Conservation (phyloP, 2,329 filamentous ascomycete genomes). For the Ophiosphaerella herpotricha region DNA sequence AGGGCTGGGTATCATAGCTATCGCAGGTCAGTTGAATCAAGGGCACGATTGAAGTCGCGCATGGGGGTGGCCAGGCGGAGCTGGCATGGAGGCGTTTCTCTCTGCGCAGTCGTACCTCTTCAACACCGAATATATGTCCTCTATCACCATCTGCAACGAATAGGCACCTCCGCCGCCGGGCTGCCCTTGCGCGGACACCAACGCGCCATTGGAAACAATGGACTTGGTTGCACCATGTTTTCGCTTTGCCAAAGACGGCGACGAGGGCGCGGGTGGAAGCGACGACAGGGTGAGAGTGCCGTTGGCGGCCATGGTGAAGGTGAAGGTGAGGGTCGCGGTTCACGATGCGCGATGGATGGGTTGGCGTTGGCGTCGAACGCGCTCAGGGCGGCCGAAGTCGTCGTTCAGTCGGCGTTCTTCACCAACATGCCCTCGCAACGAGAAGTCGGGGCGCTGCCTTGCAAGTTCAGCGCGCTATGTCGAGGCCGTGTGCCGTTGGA, state of each 20-base stretch:
- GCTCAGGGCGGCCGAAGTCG: slow-evolving; percentile 35
- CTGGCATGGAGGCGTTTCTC: background rate
- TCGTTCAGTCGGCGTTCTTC: slow-evolving; percentile 16
- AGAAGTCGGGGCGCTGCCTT: slow-evolving; percentile 1
- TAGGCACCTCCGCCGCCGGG: slow-evolving; percentile 22
- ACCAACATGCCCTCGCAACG: slow-evolving; percentile 16
- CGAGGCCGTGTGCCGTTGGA: background rate
- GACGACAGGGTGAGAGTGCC: slow-evolving; percentile 42
- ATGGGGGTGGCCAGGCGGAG: background rate
- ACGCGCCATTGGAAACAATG: slow-evolving; percentile 36
- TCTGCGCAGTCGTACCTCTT: slow-evolving; percentile 38
- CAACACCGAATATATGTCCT: slow-evolving; percentile 50
- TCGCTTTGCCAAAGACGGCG: slow-evolving; percentile 48
- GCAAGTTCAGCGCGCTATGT: slow-evolving; percentile 1
- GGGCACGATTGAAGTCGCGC: background rate
- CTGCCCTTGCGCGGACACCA: slow-evolving; percentile 22
- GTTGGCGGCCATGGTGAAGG: slow-evolving; percentile 43
- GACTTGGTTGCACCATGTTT: slow-evolving; percentile 49
- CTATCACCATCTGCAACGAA: slow-evolving; percentile 40
- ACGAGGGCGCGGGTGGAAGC: slow-evolving; percentile 32
- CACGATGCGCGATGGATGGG: slow-evolving; percentile 40
- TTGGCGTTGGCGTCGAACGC: slow-evolving; percentile 35
- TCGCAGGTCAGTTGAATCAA: slow-evolving; percentile 14
- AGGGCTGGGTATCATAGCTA: slow-evolving; percentile 52
- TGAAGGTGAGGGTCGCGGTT: slow-evolving; percentile 25